Base-by-base conservation (phyloP, 768 basidiomycete species). In the Tephrocybe sp. region DNA sequence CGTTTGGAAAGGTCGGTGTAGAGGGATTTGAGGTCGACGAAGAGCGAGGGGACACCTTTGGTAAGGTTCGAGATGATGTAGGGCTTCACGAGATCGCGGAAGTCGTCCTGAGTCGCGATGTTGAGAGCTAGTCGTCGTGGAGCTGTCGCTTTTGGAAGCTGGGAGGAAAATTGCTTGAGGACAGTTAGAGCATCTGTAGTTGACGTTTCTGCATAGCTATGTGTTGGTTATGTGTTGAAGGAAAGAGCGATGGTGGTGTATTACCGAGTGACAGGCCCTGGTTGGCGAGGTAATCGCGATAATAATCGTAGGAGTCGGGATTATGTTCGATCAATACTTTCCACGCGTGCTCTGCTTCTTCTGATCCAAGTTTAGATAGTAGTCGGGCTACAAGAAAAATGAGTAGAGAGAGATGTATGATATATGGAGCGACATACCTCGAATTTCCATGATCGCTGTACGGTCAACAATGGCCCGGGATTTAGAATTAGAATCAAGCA, bases 21-120 rank as follows among this genome's bases (percentile, higher is more conserved):
- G 1, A 98, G 78, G 0, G 84, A 74, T 64, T 97, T 98, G 64
- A 98, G 61, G 67, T 97, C 94, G 15, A 87, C 82, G 61, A 98
- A 99, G 2, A 98, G 72, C 2, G 93, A 97, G 2, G 97, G 97
- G 31, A 98, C 76, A 55, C 94, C 95, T 61, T 90, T 91, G 34
- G 74, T 76, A 11, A 99, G 72, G 8, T 80, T 88, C 3, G 75
- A 72, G 5, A 76, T 60, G 40, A 98, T 68, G 65, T 98, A 97
- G 3, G 76, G 68, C 49, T 75, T 73, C 5, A 80, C 80, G 10
- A 88, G 73, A 24, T 73, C 66, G 45, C 71, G 77, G 71, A 98
- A 98, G 18, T 77, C 70, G 16, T 86, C 82, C 18, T 82, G 88
- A 13, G 75, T 61, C 0, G 88, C 77, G 42, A 93, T 69, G 4